These are phyloP conservation scores for Tricholoma terreum DNA, from an alignment of 768 basidiomycete genomes.

Conservation along the genomic window DNA sequence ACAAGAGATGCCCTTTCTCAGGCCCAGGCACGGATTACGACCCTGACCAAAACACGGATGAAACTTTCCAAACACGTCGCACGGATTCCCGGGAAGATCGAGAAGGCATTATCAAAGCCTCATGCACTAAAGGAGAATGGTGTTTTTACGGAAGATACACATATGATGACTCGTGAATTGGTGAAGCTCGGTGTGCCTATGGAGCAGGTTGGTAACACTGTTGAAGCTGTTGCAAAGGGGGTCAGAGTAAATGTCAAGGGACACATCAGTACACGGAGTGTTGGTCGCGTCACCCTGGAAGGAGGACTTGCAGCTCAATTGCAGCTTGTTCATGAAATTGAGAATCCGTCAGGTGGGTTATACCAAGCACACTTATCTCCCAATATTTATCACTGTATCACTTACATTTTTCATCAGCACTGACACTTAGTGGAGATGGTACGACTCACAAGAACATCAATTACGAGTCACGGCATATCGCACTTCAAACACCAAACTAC, in stretches of 20 bases:
- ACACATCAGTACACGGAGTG: neutral
- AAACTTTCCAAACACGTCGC: neutral
- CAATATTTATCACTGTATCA: too few species aligned
- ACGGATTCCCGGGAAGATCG: neutral
- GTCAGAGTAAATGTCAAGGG: neutral
- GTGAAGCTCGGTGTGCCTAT: too few species aligned
- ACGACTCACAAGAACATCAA: slow-evolving; percentile 17
- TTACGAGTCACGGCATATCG: slow-evolving; percentile 13
- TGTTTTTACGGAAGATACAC: too few species aligned
- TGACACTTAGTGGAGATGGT: slow-evolving; percentile 18
- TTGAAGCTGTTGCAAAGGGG: neutral
- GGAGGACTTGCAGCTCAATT: slow-evolving; percentile 16
- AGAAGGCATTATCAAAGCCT: neutral
- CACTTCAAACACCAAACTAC: neutral
- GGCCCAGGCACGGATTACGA: neutral
- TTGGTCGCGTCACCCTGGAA: slow-evolving; percentile 5
- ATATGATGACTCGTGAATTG: too few species aligned
- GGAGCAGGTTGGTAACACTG: too few species aligned
- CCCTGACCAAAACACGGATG: neutral
- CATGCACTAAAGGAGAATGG: too few species aligned
- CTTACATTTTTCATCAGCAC: too few species aligned
- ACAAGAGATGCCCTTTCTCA: neutral
- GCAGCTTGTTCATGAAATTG: slow-evolving; percentile 13
- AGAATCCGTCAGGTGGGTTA: neutral
- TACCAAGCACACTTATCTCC: too few species aligned